Evolutionary conservation across 345 rosid species (phyloP).

Genomic region (Kernera saxatilis): DNA sequence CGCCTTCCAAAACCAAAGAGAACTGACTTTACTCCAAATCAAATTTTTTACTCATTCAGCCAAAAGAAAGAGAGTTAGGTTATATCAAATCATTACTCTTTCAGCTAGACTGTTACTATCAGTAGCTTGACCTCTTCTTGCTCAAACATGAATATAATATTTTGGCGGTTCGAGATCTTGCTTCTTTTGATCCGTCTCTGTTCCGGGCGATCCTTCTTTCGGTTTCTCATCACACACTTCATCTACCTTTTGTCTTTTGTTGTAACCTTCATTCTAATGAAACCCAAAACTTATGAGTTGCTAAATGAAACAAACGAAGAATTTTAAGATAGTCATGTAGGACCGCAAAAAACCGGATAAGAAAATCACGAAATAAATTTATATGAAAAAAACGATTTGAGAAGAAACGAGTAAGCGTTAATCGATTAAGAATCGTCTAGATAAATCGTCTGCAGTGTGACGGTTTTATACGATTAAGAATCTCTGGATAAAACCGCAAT

Average conservation of each 20-base stretch:
- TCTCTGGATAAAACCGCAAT: no score
- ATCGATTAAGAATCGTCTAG: no score
- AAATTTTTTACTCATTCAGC: background rate
- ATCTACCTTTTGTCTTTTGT: slow-evolving; percentile 43
- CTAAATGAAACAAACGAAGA: background rate
- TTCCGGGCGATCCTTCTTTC: slow-evolving; percentile 47
- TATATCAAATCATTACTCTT: slow-evolving; percentile 52
- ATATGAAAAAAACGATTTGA: no score
- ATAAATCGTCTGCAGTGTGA: no score
- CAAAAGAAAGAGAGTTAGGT: slow-evolving; percentile 11
- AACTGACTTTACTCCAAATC: background rate
- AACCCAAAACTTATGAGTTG: background rate
- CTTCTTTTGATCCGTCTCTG: slow-evolving; percentile 43
- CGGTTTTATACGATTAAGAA: no score
- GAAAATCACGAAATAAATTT: no score
- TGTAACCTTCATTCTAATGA: slow-evolving; percentile 44
- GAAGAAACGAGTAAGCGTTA: no score
- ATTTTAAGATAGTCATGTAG: background rate
- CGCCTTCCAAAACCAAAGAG: slow-evolving; percentile 44
- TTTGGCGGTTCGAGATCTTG: slow-evolving; percentile 53
- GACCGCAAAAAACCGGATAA: no score
- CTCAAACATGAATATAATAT: slow-evolving; percentile 91
- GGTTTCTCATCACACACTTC: slow-evolving; percentile 37
- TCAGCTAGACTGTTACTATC: slow-evolving; percentile 97
- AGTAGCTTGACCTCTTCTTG: slow-evolving; percentile 95